Base-by-base conservation (phyloP, 192 early-diverging fungal species). In the Coemansia sp. region DNA sequence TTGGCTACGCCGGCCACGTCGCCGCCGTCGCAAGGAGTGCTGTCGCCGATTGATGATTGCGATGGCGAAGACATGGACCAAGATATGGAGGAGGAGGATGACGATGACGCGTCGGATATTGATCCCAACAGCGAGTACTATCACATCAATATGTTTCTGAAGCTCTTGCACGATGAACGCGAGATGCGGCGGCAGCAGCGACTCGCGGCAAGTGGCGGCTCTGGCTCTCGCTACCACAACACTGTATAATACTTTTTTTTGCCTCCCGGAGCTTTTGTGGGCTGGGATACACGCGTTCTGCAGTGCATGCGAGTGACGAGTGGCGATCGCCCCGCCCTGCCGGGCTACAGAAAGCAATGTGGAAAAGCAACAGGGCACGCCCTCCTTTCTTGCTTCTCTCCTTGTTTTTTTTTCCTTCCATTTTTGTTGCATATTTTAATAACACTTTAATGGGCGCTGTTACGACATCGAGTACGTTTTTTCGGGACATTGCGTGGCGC, bases 81-180 rank as follows among this genome's bases (percentile, higher is more conserved):
- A 20, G 37, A 60, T 4, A 56, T 43, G 31, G 57, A 65, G 50
- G 65, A 42, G 33, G 50, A 56, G 8, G 61, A 64, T 25, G 45
- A 33, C 48, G 61, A 64, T 25, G 45, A 41, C 48, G 61, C 48
- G 26, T 62, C 38, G 11, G 61, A 45, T 12, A 37, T 68, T 14
- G 68, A 70, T 23, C 72, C 77, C 1, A 31, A 42, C 31, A 75
- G 72, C 62, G 68, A 75, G 45, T 80, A 80, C 62, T 80, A 80
- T 59, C 37, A 64, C 11, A 80, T 80, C 28, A 80, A 75, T 63
- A 43, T 59, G 42, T 65, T 80, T 42, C 66, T 80, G n/a, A 68
- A 72, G 31, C 68, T 62, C 65, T 69, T 80, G 38, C 77, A 80
- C 23, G 72, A 36, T 38, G 77, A 80, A 47, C 72, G 77, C 45